phyloP scores from a whole-genome alignment of 306 rosid species.

The Inga leiocalycina region DNA sequence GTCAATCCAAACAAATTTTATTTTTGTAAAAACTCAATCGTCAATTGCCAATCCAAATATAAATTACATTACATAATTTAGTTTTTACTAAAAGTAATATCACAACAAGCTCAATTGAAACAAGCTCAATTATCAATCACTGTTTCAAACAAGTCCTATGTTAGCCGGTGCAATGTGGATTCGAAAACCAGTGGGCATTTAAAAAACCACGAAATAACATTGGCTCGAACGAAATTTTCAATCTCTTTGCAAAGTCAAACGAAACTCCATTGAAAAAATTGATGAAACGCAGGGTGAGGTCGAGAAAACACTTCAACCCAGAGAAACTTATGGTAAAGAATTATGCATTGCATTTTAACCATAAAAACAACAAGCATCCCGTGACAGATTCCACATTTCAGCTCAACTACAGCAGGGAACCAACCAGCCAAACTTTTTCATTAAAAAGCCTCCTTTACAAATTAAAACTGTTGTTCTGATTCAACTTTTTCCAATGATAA shows the following conservation, averaged over 20 bases:
- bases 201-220: neutral
- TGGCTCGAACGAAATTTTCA: neutral
- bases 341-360: neutral
- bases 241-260: neutral
- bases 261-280: neutral
- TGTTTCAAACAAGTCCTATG: too few species aligned
- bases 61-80: too few species aligned
- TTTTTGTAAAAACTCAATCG: too few species aligned
- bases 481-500: slow-evolving; percentile 10
- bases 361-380: neutral
- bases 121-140: too few species aligned
- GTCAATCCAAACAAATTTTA: too few species aligned
- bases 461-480: neutral
- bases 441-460: neutral
- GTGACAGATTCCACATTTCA: neutral
- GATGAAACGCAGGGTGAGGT: neutral
- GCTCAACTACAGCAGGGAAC: neutral
- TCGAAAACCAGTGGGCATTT: neutral
- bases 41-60: too few species aligned
- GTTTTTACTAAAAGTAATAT: too few species aligned
- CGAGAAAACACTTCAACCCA: neutral
- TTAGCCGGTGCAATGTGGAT: neutral
- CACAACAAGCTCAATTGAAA: too few species aligned
- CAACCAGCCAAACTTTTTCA: neutral
- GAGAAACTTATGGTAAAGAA: neutral